Evolutionary conservation across 73 alveolate genomes (phyloP).

Genomic region (Paramecium primaurelia): DNA sequence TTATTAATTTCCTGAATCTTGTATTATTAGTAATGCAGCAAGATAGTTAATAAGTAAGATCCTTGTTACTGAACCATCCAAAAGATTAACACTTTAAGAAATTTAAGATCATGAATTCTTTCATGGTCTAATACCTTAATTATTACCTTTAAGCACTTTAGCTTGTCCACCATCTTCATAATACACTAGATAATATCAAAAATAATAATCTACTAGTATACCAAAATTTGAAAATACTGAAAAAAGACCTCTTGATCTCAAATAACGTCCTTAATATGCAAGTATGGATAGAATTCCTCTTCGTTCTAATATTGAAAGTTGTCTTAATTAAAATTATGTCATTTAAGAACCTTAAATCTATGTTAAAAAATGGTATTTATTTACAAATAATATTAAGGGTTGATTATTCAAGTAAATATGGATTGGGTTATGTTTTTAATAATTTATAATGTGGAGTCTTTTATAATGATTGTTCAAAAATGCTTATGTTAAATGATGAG

Average conservation of each 20-base stretch:
- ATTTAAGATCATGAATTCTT: slow-evolving; percentile 84
- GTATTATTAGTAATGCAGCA: slow-evolving; percentile 81
- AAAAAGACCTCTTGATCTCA: background rate
- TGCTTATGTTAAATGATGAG: slow-evolving; percentile 38
- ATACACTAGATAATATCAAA: slow-evolving; percentile 69
- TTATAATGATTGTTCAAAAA: slow-evolving; percentile 68
- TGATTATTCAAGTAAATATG: slow-evolving; percentile 69
- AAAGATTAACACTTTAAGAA: slow-evolving; percentile 86
- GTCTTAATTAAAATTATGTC: background rate
- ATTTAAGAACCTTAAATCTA: background rate
- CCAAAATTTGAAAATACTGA: slow-evolving; percentile 21
- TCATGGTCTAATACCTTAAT: slow-evolving; percentile 82
- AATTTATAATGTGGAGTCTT: slow-evolving; percentile 68
- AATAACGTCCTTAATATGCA: slow-evolving; percentile 6
- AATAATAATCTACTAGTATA: background rate
- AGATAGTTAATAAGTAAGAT: slow-evolving; percentile 74
- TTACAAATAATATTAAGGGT: slow-evolving; percentile 49
- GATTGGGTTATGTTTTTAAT: slow-evolving; percentile 62
- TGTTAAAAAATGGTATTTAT: background rate
- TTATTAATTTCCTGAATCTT: slow-evolving; percentile 85
- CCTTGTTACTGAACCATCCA: slow-evolving; percentile 82
- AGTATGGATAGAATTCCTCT: slow-evolving; percentile 39
- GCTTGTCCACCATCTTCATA: slow-evolving; percentile 91
- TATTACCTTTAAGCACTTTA: slow-evolving; percentile 79
- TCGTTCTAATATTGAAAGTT: background rate